These are phyloP conservation scores for Diplosphaera chodatii DNA, from an alignment of 139 green algal genomes.

Conservation along the genomic window DNA sequence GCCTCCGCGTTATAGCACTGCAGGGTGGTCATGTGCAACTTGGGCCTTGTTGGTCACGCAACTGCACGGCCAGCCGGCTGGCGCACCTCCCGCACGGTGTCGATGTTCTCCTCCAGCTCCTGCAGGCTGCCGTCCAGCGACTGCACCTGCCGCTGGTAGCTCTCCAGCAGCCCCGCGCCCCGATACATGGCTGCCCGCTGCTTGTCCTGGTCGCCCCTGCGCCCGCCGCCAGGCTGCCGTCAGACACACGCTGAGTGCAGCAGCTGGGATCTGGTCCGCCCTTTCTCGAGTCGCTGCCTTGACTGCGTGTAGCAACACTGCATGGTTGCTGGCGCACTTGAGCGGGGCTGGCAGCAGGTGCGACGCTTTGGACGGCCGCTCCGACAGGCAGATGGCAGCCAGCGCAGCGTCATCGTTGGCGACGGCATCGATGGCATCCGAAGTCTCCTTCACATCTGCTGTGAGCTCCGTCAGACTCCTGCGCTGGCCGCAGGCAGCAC, in stretches of 20 bases:
- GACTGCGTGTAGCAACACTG: too few species aligned
- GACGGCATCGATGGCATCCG: conserved; percentile 28
- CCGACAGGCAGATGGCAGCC: conserved; percentile 20
- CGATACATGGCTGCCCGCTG: conserved; percentile 31
- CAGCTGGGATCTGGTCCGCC: too few species aligned
- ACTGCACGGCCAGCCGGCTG: too few species aligned
- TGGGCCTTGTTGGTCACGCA: too few species aligned
- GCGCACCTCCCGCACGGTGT: conserved; percentile 31
- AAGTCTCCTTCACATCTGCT: conserved; percentile 42
- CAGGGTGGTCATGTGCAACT: too few species aligned
- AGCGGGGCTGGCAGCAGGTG: not conserved
- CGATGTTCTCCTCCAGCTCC: conserved; percentile 31
- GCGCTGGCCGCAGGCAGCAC: conserved; percentile 17
- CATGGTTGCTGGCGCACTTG: conserved; percentile 6
- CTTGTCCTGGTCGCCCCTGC: conserved; percentile 1
- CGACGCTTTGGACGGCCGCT: conserved; percentile 9
- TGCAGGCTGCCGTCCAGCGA: conserved; percentile 15
- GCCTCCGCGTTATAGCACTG: too few species aligned
- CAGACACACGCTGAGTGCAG: too few species aligned
- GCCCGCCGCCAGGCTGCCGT: too few species aligned
- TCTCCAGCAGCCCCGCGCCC: conserved; percentile 35
- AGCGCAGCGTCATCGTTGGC: conserved; percentile 30
- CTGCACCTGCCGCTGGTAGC: conserved; percentile 40
- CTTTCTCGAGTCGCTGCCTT: too few species aligned
- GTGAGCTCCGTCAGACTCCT: conserved; percentile 46